phyloP scores from a whole-genome alignment of 148 eudicot genomes.

The Beta vulgaris region DNA sequence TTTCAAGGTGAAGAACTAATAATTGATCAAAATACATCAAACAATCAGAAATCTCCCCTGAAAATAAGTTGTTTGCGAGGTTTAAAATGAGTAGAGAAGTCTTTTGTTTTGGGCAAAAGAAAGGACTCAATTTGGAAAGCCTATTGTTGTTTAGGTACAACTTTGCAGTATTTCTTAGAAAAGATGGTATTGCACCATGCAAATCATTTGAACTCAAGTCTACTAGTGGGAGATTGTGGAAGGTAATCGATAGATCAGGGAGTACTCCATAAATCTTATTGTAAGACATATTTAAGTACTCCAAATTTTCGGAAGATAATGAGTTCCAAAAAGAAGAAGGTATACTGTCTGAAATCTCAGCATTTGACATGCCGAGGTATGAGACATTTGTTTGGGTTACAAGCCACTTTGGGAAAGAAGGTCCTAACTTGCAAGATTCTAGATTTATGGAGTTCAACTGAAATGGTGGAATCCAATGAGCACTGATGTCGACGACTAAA shows the following conservation, averaged over 20 bases:
- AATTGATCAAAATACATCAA: not conserved
- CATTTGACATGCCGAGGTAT: constrained; percentile 14
- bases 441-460: not conserved
- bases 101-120: not conserved
- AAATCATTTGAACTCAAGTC: not conserved
- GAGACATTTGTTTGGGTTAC: not conserved
- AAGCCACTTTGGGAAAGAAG: constrained; percentile 10
- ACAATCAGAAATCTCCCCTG: not conserved
- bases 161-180: not conserved
- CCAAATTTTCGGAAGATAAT: not conserved
- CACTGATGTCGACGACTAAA: constrained; percentile 5
- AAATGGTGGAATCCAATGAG: constrained; percentile 17
- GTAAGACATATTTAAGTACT: not conserved
- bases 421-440: constrained; percentile 5
- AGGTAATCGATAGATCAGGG: not conserved
- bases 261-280: not conserved
- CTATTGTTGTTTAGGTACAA: not conserved
- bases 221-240: not conserved
- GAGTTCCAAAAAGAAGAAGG: constrained; percentile 9
- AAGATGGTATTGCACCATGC: not conserved
- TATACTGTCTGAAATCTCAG: not conserved
- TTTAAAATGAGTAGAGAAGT: not conserved
- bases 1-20: not conserved
- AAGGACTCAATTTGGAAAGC: not conserved
- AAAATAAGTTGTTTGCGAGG: not conserved